These are phyloP conservation scores for Fusarium sp. DNA, from an alignment of 2,329 filamentous ascomycete species.

Conservation along the genomic window DNA sequence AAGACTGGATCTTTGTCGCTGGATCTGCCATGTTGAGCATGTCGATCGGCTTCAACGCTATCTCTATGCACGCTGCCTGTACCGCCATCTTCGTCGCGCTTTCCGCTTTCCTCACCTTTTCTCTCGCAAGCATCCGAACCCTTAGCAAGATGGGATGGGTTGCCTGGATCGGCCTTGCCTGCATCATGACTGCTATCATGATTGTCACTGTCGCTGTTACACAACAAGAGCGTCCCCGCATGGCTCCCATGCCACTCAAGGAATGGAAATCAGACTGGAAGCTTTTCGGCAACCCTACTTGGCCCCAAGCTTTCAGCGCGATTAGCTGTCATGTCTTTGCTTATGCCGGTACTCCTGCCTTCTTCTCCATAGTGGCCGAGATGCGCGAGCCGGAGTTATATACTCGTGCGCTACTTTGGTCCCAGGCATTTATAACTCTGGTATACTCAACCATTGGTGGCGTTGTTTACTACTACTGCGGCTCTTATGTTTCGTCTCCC, in stretches of 20 bases:
- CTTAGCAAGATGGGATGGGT: conserved; percentile 48
- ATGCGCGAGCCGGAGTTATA: conserved; percentile 49
- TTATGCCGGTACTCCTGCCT: conserved; percentile 52
- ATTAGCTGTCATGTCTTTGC: conserved; percentile 52
- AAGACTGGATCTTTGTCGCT: conserved; percentile 45
- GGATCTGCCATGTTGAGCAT: conserved; percentile 56
- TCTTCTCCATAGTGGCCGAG: conserved; percentile 49
- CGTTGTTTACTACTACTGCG: conserved; percentile 60
- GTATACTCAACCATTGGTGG: conserved; percentile 50
- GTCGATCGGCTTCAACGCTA: conserved; percentile 53
- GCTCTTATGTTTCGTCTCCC: conserved; percentile 58
- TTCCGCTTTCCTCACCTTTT: conserved; percentile 44
- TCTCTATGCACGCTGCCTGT: conserved; percentile 52
- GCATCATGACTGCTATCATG: conserved; percentile 45
- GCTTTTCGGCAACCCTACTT: conserved; percentile 46
- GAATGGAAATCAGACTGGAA: conserved; percentile 46
- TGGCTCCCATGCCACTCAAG: conserved; percentile 32
- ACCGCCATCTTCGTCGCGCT: conserved; percentile 54
- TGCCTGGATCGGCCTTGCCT: conserved; percentile 47
- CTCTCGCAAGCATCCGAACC: conserved; percentile 48
- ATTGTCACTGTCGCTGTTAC: conserved; percentile 47
- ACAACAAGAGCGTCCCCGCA: conserved; percentile 45
- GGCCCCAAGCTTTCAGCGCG: conserved; percentile 47
- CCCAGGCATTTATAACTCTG: conserved; percentile 44
- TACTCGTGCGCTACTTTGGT: conserved; percentile 43